Base-by-base conservation (phyloP, 129 eudicot species). In the Lonicera japonica region DNA sequence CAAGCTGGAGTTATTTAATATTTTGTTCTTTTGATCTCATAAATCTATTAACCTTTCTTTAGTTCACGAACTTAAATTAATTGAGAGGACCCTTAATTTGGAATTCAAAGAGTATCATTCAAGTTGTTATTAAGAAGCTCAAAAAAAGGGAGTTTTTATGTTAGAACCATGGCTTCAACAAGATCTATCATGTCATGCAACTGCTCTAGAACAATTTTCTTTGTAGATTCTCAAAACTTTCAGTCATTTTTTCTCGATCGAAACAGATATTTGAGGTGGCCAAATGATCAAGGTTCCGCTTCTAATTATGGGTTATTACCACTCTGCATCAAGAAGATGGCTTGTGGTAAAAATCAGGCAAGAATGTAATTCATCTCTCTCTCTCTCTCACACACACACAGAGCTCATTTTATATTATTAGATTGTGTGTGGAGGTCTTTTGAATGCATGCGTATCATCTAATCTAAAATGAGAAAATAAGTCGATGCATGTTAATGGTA, bases 231-330 rank as follows among this genome's bases (percentile, higher is more conserved):
- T 65, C 34, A 1, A 20, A 52, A 29, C 34, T 52, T 52, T 51
- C 50, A 12, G 50, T 24, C 24, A 21, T 29, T 4, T 25, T 63
- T 47, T 63, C n/a, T 0, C 17, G 6, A 52, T 64, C 69, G 1
- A 13, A 51, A 15, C 20, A 21, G 46, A 15, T 11, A 22, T 64
- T 25, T 15, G 29, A 52, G 38, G 25, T 51, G 48, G 1, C 29
- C 60, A 29, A 23, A 22, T 51, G 19, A 53, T 8, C 58, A 48
- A 48, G 4, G 17, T 50, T 50, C 10, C 0, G n/a, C 25, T 48
- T 48, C 24, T 63, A 53, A 53, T 50, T 63, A 12, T 25, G 15
- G n/a, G 48, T n/a, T 40, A 25, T 48, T 53, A 16, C 48, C 68
- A 6, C 21, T 17, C 68, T n/a, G 40, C 8, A n/a, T 48, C 47